A percentile compares a stretch with the other conserved stretches of the same genome.
Evolutionary conservation across 192 early-diverging fungal genomes (phyloP).

Genomic region (Powellomyces hirtus): DNA sequence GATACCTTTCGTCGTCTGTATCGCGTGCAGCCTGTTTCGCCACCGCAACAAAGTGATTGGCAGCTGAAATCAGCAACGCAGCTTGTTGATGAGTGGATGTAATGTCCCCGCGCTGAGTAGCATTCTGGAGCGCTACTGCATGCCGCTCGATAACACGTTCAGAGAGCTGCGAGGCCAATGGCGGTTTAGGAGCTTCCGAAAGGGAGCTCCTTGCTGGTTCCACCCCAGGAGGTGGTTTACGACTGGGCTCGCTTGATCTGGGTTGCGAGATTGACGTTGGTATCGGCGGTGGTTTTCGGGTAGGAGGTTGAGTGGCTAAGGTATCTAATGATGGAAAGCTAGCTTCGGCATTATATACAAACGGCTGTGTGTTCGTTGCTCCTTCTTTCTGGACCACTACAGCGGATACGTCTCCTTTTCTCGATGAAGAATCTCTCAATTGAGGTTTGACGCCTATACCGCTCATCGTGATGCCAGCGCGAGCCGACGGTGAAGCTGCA

Average conservation of each 20-base stretch:
- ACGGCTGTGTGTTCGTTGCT: too few relatives aligned
- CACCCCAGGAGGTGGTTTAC: background rate
- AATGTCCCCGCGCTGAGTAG: background rate
- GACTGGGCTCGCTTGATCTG: background rate
- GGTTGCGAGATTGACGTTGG: background rate
- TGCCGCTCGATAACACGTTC: background rate
- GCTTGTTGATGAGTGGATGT: conserved; percentile 4
- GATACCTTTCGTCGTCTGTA: background rate
- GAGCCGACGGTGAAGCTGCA: background rate
- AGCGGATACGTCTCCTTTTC: background rate
- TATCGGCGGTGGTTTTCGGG: background rate
- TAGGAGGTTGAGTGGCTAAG: background rate
- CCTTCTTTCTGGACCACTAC: background rate
- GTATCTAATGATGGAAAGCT: background rate
- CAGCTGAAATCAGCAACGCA: conserved; percentile 9
- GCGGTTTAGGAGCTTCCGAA: background rate
- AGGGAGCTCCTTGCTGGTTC: background rate
- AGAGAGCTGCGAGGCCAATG: background rate
- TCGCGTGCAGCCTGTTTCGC: background rate
- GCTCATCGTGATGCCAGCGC: background rate
- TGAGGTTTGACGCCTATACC: background rate
- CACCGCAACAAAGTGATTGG: background rate
- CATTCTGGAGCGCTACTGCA: background rate
- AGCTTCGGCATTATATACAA: background rate
- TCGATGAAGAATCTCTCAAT: background rate